Base-by-base conservation (phyloP, 129 eudicot species). In the Helichrysum umbraculigerum region DNA sequence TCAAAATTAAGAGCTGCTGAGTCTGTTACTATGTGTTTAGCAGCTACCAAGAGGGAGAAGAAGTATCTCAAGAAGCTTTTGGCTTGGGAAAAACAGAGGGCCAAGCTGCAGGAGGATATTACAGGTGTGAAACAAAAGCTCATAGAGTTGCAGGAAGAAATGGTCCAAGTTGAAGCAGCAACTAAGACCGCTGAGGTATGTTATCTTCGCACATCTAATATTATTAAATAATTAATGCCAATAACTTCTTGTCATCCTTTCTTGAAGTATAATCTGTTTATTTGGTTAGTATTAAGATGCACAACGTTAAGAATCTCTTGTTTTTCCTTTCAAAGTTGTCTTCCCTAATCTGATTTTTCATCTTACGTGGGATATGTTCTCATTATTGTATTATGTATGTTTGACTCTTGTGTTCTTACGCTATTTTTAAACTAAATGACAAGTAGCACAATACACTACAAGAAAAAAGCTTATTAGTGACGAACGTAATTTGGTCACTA, bases 1-100 rank as follows among this genome's bases (percentile, higher is more conserved):
- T 85, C 90, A 6, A 91, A 88, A 29, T 67, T 91, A 52, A 88
- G 95, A 83, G 88, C 97, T 0, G 85, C 97, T 47, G 97, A 91
- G 78, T 91, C 97, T 2, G 87, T 81, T 54, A 83, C 78, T 20
- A 71, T 83, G 35, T 85, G 88, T 52, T 76, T 83, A 61, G 90
- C 87, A 61, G 83, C 82, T 77, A 87, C 88, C 34, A 88, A 82
- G 79, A 86, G 90, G 82, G 97, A 91, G 79, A 91, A 91, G 76
- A 91, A 91, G 83, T 78, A 77, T 65, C 81, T 85, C 25, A 91
- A 88, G 86, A 88, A 74, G 84, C 88, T 91, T 44, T 59, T 81
- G 74, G 87, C 87, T 3, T 91, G 92, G 95, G 92, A 88, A 76
- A 91, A 91, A 77, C 97, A 85, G 77, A 87, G 79, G 73, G 21